Conservation (phyloP, 2,329 filamentous ascomycete genomes). For the Hypomyces perniciosus region DNA sequence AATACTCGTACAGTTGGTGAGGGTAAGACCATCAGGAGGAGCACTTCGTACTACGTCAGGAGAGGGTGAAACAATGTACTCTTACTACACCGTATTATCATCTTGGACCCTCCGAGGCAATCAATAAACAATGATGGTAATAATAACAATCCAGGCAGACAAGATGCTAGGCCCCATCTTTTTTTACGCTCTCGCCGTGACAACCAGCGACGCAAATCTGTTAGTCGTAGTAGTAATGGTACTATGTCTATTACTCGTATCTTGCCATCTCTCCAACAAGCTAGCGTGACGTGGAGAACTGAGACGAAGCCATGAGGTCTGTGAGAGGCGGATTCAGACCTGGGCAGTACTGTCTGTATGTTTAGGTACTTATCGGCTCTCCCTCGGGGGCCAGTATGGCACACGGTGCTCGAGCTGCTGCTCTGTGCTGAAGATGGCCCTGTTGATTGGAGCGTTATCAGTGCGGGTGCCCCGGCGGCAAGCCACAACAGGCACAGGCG, state of each 20-base stretch:
- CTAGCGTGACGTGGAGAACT: conserved; percentile 11
- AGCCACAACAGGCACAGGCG: too few species aligned
- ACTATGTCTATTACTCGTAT: background rate
- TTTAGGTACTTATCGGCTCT: conserved; percentile 8
- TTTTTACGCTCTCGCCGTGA: background rate
- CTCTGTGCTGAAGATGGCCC: conserved; percentile 2
- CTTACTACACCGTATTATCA: too few species aligned
- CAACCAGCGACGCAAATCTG: background rate
- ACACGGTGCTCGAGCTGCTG: conserved; percentile 4
- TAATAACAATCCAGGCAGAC: background rate
- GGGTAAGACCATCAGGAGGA: too few species aligned
- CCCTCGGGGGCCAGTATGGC: conserved; percentile 9
- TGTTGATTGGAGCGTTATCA: background rate
- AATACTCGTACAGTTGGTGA: too few species aligned
- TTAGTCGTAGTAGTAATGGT: background rate
- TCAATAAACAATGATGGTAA: background rate
- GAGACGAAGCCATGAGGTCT: background rate
- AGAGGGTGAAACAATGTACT: too few species aligned
- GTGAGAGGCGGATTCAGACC: background rate
- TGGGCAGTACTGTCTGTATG: background rate
- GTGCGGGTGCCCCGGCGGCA: background rate
- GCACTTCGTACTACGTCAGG: too few species aligned
- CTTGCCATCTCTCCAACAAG: background rate
- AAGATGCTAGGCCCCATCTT: background rate
- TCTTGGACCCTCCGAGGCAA: too few species aligned